phyloP scores from a whole-genome alignment of 441 rosid species.

The Pelargonium australe region DNA sequence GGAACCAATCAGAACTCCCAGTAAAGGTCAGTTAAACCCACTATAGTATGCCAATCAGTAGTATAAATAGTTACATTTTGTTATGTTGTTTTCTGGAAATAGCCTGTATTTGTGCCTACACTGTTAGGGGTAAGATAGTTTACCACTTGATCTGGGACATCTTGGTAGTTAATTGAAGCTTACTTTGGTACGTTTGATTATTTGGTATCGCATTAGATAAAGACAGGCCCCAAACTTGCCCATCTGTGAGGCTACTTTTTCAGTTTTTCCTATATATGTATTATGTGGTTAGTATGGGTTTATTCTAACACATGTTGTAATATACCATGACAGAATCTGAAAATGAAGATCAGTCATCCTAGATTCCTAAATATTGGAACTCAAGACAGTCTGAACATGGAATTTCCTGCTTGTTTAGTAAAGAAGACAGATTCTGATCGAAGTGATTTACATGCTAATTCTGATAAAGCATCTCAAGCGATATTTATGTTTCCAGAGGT shows the following conservation, averaged over 20 bases:
- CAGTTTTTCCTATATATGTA: conserved; percentile 7
- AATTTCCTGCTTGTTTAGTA: conserved; percentile 64
- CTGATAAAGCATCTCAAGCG: conserved; percentile 33
- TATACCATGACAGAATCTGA: conserved; percentile 60
- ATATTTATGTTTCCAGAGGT: conserved; percentile 84
- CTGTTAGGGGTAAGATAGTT: not conserved
- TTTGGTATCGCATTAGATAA: not conserved
- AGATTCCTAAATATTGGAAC: conserved; percentile 61
- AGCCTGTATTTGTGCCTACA: conserved; percentile 4
- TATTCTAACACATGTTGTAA: conserved; percentile 18
- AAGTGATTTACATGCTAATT: conserved; percentile 28
- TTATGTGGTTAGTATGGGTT: conserved; percentile 11
- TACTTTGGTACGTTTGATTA: not conserved
- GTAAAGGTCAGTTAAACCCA: conserved; percentile 53
- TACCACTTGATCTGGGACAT: conserved; percentile 4
- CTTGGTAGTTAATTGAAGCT: conserved; percentile 3
- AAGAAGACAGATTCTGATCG: conserved; percentile 37
- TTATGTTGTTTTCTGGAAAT: not conserved
- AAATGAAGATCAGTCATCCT: conserved; percentile 86
- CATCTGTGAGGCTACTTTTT: conserved; percentile 2
- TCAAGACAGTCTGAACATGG: conserved; percentile 40
- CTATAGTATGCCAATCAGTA: conserved; percentile 3
- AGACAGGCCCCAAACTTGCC: conserved; percentile 10
- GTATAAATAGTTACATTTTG: not conserved
- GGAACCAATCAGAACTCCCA: conserved; percentile 57